These are phyloP conservation scores for Gynostemma pentaphyllum DNA, from an alignment of 306 rosid species.

Conservation along the genomic window DNA sequence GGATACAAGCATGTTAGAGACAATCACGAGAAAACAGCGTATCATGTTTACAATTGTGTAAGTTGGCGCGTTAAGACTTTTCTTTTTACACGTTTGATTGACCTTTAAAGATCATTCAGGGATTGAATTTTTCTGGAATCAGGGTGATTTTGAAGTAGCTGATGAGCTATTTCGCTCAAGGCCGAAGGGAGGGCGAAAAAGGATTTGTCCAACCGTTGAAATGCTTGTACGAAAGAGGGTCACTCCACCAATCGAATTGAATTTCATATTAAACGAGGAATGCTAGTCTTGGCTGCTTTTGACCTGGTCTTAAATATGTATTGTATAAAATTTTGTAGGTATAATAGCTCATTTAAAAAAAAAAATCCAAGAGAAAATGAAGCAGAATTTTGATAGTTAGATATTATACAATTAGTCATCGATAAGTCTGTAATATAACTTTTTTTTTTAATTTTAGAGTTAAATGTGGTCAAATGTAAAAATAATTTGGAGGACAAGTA, in stretches of 20 bases:
- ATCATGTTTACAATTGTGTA: constrained; percentile 49
- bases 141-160: constrained; percentile 79
- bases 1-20: constrained; percentile 87
- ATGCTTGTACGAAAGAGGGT: constrained; percentile 73
- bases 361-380: too few species aligned
- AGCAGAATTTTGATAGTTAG: too few species aligned
- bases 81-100: too few species aligned
- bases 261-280: constrained; percentile 4
- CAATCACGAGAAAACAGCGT: constrained; percentile 53
- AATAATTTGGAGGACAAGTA: too few species aligned
- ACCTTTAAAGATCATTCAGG: neutral
- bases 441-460: too few species aligned
- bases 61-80: constrained; percentile 11
- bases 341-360: too few species aligned
- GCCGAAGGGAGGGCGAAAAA: constrained; percentile 74
- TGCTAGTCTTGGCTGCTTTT: constrained; percentile 1
- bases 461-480: too few species aligned
- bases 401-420: too few species aligned
- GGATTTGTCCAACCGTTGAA: constrained; percentile 50
- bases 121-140: neutral
- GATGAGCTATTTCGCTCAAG: constrained; percentile 64
- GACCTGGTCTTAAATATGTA: too few species aligned
- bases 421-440: too few species aligned
- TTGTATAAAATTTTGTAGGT: too few species aligned
- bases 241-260: constrained; percentile 39